phyloP scores from a whole-genome alignment of 306 rosid genomes.

The Abrus pulchellus region DNA sequence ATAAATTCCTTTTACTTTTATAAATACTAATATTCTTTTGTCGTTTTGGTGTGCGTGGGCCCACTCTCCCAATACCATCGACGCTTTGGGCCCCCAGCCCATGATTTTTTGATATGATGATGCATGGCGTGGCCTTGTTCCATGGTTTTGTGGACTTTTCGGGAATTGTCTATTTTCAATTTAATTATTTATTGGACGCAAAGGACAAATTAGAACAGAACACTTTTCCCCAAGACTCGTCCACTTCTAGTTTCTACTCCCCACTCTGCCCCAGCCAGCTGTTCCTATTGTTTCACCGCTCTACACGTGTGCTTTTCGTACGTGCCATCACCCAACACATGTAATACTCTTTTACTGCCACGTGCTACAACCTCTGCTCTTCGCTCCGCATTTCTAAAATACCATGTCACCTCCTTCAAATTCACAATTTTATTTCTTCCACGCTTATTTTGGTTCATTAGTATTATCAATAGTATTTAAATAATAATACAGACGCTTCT shows the following conservation, averaged over 20 bases:
- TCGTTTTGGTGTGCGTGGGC: constrained; percentile 57
- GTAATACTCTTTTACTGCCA: constrained; percentile 15
- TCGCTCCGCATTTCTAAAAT: neutral
- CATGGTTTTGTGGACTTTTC: constrained; percentile 31
- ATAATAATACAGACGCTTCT: too few relatives aligned
- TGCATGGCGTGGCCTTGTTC: constrained; percentile 46
- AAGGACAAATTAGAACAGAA: constrained; percentile 41
- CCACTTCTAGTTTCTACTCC: constrained; percentile 9
- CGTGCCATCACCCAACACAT: constrained; percentile 40
- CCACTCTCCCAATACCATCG: constrained; percentile 26
- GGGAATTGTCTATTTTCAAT: constrained; percentile 1
- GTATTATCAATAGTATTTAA: too few relatives aligned
- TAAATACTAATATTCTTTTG: constrained; percentile 45
- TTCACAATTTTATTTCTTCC: neutral
- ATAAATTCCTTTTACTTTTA: constrained; percentile 9
- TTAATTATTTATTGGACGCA: neutral
- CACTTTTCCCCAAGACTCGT: constrained; percentile 52
- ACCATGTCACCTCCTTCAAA: neutral
- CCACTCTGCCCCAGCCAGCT: constrained; percentile 37
- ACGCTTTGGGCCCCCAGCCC: constrained; percentile 47
- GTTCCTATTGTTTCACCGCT: constrained; percentile 29
- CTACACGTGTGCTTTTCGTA: constrained; percentile 57
- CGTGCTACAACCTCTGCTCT: constrained; percentile 9
- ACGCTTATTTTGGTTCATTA: too few relatives aligned
- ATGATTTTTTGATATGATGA: constrained; percentile 16